Evolutionary conservation across 305 asterid species (phyloP), one percentile per base, ranked within the genome.

Genomic region (Stenogyne calaminthoides): DNA sequence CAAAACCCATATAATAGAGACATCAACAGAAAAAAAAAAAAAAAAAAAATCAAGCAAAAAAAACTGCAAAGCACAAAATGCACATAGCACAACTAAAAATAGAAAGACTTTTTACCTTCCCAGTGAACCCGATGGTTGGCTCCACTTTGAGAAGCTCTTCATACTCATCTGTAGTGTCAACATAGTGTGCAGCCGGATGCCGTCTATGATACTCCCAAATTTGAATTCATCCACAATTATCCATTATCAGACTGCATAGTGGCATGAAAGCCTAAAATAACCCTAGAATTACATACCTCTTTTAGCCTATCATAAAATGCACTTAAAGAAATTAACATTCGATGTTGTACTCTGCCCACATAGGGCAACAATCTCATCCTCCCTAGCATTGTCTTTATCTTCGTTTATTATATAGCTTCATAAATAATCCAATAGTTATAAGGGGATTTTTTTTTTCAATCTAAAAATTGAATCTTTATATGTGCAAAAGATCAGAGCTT

Each of bases 301-400:
- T 91, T 95, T 58, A 95, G 77, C 70, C 98, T 80, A 78, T 92
- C 98, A 70, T 95, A 92, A 88, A 95, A 95, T 11, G 96, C 96
- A 81, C 99, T n/a, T 95, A 70, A 91, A 95, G 42, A 95, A 91
- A 39, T 89, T 95, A 9, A 87, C 93, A 72, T 92, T 92, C 37
- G 97, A 97, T 5, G 96, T 70, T 1, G 84, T 81, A 44, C 97
- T 91, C 89, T 84, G 95, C 12, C 99, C 99, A 64, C 98, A 97
- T 5, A 95, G 93, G 1, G 96, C 97, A 10, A 96, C 99, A 78
- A 95, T 95, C 82, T 95, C 99, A 74, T 95, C 99, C 81, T 87
- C 91, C 88, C 98, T 82, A 16, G 96, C 88, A 67, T 62, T 84
- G 81, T 95, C 99, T 55, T 87, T 83, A 74, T 92, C 98, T 71